Base-by-base conservation (phyloP, 495 filamentous ascomycete genomes). In the Penicillium macrosclerotiorum region DNA sequence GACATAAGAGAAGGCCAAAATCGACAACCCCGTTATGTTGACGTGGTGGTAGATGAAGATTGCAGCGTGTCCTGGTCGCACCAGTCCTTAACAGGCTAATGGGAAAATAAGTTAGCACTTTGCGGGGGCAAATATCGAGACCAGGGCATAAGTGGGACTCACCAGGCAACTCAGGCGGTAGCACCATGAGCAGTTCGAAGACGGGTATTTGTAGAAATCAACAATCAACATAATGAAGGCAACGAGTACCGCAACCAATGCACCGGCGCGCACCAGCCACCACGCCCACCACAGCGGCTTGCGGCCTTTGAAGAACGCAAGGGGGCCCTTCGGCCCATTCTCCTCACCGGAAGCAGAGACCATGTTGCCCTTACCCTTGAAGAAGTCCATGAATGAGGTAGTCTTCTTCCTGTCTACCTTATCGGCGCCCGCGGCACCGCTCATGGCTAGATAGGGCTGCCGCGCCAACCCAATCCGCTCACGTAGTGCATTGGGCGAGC, bases 231-330 rank as follows among this genome's bases (percentile, higher is more conserved):
- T 62, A 53, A 96, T 89, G 55, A 96, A 93, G 4, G 83, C 83
- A 38, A 95, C 74, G 4, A 93, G 62, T 3, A 90, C 83, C 11
- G 80, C 80, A 6, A 94, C 79, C 42, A 97, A 67, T n/a, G 85
- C 85, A 5, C 77, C 89, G 7, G 80, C 86, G 8, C 93, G 76
- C 11, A 96, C 78, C 17, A 96, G 65, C 93, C 93, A 98, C 91
- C 94, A 98, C 8, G 71, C 85, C 93, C 93, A 98, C 93, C 93
- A 98, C 1, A 94, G 68, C 18, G 88, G 85, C 63, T 92, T 95
- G 4, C 93, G 77, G 16, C 88, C 89, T 62, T 88, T 89, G 74
- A 98, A 96, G 67, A 96, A 96, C 2, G 78, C 79, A 1, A 90
- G 55, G 0, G 89, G 89, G 44, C 80, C 76, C 54, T 81, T 84